A percentile compares a stretch with the other conserved stretches of the same genome.
Conservation (phyloP, 2,329 filamentous ascomycete genomes). For the Pseudopithomyces maydicus region DNA sequence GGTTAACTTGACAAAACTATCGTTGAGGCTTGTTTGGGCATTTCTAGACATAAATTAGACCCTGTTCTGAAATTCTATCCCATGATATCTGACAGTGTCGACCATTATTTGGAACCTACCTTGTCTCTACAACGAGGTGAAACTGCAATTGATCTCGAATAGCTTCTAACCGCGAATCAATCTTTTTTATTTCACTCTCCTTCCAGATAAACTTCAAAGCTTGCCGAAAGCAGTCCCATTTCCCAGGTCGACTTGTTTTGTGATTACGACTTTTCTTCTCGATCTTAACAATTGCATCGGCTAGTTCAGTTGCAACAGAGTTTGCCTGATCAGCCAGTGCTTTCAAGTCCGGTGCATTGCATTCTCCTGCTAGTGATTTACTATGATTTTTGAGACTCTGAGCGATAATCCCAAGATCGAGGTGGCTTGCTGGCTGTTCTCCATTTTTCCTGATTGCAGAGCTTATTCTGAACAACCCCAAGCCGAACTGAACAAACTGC, state of each 20-base stretch:
- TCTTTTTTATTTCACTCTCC: constrained; percentile 2
- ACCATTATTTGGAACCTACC: not conserved
- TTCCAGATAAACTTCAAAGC: constrained; percentile 7
- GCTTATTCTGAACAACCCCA: constrained; percentile 5
- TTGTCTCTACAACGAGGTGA: not conserved
- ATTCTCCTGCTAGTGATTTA: too few relatives aligned
- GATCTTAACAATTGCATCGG: not conserved
- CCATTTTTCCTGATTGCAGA: not conserved
- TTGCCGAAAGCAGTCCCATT: constrained; percentile 9
- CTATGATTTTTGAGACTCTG: too few relatives aligned
- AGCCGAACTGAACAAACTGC: constrained; percentile 14
- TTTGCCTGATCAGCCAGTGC: not conserved
- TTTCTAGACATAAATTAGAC: too few relatives aligned
- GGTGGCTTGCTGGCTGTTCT: not conserved
- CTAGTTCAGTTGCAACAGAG: not conserved
- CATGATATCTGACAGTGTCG: too few relatives aligned
- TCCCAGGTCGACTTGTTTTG: not conserved
- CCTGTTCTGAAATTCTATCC: too few relatives aligned
- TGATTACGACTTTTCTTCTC: too few relatives aligned
- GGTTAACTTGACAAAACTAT: too few relatives aligned
- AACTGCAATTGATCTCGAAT: constrained; percentile 5
- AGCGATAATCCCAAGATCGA: constrained; percentile 3
- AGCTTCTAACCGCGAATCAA: constrained; percentile 1
- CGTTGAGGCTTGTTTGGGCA: too few relatives aligned
- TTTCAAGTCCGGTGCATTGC: not conserved